Base-by-base conservation (phyloP, 2,329 filamentous ascomycete genomes). In the Scedosporium boydii region DNA sequence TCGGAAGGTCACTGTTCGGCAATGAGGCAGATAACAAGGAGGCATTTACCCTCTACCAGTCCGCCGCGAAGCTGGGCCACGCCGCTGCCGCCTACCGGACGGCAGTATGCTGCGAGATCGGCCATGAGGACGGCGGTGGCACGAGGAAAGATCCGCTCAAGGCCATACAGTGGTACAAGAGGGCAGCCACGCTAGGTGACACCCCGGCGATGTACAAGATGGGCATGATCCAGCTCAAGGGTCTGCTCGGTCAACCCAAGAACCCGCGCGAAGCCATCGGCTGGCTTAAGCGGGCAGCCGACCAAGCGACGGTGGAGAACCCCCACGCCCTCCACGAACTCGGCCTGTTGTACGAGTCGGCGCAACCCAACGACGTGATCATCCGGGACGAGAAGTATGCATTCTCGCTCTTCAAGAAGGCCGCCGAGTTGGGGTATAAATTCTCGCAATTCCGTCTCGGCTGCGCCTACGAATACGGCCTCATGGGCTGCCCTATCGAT, bases 161-260 rank as follows among this genome's bases (percentile, higher is more conserved):
- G 76, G 93, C 95, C 1, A 93, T 98, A 21, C 93, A 98, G 73
- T 99, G 95, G 95, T 99, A 99, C 75, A 92, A 93, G 73, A 89
- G 93, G 53, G 92, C 95, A 6, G 93, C 95, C 10, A 88, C 89
- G 12, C 80, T 98, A 2, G 93, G 95, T 3, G 93, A 99, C 70
- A 88, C 89, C 1, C 90, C 93, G 0, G 95, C 93, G 34, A 96
- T 98, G 91, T 99, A 97, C 79, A 99, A 99, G 76, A 87, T 98
- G 75, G 95, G 95, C 63, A 96, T 97, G 88, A 96, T 99, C 67
- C 79, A 91, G 65, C 83, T 98, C 62, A 98, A 98, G 74, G 95
- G 93, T 10, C 80, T 98, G 29, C 82, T 99, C n/a, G 93, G 93
- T 3, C 93, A 98, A 72, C 83, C 82, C 26, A 86, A 81, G 70